These are phyloP conservation scores for Euphorbia neoarborescens DNA, from an alignment of 441 rosid species.

Conservation along the genomic window DNA sequence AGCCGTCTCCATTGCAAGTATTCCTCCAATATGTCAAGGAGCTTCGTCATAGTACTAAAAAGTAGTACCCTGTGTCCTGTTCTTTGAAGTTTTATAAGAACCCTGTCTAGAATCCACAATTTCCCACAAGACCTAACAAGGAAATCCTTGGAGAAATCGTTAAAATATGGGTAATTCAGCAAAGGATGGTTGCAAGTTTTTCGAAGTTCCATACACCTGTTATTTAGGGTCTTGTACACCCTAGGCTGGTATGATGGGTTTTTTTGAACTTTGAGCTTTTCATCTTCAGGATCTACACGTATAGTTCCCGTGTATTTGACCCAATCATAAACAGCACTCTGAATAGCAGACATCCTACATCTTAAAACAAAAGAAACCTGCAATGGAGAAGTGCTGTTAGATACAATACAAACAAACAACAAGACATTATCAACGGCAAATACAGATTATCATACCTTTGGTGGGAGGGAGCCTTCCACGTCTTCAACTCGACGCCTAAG, in stretches of 20 bases:
- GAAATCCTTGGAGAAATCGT: conserved; percentile 78
- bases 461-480: conserved; percentile 98
- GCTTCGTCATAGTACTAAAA: conserved; percentile 98
- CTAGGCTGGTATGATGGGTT: conserved; percentile 74
- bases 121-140: conserved; percentile 95
- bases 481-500: conserved; percentile 99
- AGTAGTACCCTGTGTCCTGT: conserved; percentile 96
- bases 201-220: conserved; percentile 99
- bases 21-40: conserved; percentile 96
- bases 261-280: conserved; percentile 62
- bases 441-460: conserved; percentile 61
- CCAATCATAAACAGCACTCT: conserved; percentile 98
- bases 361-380: conserved; percentile 86
- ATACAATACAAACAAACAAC: conserved; percentile 21
- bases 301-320: conserved; percentile 94
- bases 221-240: conserved; percentile 66
- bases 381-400: conserved; percentile 30
- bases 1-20: conserved; percentile 93
- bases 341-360: conserved; percentile 96
- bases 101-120: conserved; percentile 89
- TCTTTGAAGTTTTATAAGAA: conserved; percentile 88
- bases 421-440: conserved; percentile 12
- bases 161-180: conserved; percentile 90
- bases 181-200: conserved; percentile 97
- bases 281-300: conserved; percentile 97